Conservation (phyloP, 179 eudicot species). For the Silene vulgaris region DNA sequence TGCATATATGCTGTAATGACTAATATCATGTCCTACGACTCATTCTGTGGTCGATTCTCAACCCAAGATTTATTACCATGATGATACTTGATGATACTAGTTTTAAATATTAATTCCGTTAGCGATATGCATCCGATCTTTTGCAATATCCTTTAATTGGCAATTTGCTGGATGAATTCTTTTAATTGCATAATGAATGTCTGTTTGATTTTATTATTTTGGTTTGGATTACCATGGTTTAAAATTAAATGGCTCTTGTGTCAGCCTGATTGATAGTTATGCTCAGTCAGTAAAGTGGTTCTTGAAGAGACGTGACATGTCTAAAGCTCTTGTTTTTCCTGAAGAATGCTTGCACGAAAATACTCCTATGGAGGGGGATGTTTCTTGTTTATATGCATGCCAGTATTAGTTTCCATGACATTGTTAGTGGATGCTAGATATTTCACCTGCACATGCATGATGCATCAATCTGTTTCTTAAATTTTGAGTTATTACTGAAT, state of each 20-base stretch:
- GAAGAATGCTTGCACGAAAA: background rate
- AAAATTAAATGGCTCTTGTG: background rate
- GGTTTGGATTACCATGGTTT: background rate
- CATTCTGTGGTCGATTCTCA: background rate
- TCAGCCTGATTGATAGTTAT: conserved; percentile 5
- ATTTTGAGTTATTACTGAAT: conserved; percentile 6
- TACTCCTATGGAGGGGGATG: background rate
- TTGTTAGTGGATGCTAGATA: conserved; percentile 12
- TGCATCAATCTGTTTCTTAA: background rate
- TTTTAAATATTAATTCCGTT: background rate
- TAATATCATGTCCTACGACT: background rate
- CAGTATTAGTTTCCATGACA: background rate
- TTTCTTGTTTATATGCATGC: conserved; percentile 6
- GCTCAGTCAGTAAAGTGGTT: background rate
- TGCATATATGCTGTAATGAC: background rate
- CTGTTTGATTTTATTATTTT: background rate
- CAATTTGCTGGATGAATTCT: conserved; percentile 10
- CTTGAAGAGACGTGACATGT: background rate
- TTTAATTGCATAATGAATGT: background rate
- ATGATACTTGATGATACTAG: background rate
- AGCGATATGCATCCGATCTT: background rate
- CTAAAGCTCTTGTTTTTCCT: background rate
- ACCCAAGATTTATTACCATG: background rate
- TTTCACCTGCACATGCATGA: conserved; percentile 4
- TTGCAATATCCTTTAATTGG: background rate